phyloP scores from a whole-genome alignment of 345 rosid genomes.

The Lepidium africanum region DNA sequence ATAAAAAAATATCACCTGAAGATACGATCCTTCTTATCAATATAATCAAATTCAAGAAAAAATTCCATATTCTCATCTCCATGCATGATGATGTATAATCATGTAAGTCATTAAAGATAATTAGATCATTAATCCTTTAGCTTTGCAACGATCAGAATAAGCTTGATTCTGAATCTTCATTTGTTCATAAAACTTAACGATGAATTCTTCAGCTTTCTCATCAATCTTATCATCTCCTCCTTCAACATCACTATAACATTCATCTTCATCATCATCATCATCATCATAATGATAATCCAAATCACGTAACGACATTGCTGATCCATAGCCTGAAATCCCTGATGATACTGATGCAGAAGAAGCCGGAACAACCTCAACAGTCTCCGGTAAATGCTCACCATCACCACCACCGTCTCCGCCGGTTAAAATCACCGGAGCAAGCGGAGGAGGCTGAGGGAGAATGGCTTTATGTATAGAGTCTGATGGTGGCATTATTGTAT shows the following conservation, averaged over 20 bases:
- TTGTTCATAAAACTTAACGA: conserved; percentile 47
- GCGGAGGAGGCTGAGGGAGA: conserved; percentile 27
- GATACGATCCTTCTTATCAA: not conserved
- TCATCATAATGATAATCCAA: conserved; percentile 5
- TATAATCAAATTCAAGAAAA: not conserved
- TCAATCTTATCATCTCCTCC: conserved; percentile 64
- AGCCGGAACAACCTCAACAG: not conserved
- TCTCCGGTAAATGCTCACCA: not conserved
- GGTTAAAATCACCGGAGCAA: not conserved
- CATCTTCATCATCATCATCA: conserved; percentile 12
- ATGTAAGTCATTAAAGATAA: not conserved
- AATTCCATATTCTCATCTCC: not conserved
- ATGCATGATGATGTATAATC: conserved; percentile 2
- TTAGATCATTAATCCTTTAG: conserved; percentile 1
- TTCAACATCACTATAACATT: conserved; percentile 10
- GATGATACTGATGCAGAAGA: conserved; percentile 5
- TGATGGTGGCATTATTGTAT: conserved; percentile 18
- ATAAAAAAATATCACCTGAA: no score
- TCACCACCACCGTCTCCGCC: not conserved
- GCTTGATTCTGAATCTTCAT: conserved; percentile 41
- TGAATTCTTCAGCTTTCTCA: conserved; percentile 66
- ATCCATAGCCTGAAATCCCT: conserved; percentile 37
- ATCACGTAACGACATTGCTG: conserved; percentile 38
- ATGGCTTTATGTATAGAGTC: conserved; percentile 23
- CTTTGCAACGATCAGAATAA: conserved; percentile 18